Evolutionary conservation across 352 stramenopile species (phyloP).

Genomic region (Globisporangium rhizosaccharum): DNA sequence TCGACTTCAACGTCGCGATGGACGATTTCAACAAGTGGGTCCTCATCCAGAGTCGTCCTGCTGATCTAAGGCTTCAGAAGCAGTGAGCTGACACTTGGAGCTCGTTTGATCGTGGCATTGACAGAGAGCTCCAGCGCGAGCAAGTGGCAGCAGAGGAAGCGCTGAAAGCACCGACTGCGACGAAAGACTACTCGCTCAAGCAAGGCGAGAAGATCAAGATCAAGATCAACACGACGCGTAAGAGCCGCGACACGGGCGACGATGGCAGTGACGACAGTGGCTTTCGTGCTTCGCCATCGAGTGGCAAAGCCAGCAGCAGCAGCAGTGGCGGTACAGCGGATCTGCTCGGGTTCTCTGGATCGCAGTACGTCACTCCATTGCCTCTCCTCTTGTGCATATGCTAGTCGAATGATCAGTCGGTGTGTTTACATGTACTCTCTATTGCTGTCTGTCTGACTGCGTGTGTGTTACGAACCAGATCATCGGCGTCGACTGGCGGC

Average conservation of each 20-base stretch:
- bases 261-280: slow-evolving; percentile 23
- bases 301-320: neutral
- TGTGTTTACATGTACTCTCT: no score
- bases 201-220: slow-evolving; percentile 91
- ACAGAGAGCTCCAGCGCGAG: slow-evolving; percentile 55
- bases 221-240: slow-evolving; percentile 61
- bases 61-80: no score
- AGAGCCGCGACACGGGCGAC: slow-evolving; percentile 35
- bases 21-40: slow-evolving; percentile 82
- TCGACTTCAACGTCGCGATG: slow-evolving; percentile 93
- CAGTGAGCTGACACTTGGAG: neutral
- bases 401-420: no score
- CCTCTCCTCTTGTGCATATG: no score
- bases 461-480: no score
- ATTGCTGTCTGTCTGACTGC: no score
- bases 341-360: neutral
- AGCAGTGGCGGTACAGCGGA: neutral
- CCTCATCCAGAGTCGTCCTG: neutral
- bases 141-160: slow-evolving; percentile 34
- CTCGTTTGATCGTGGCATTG: neutral
- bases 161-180: slow-evolving; percentile 20
- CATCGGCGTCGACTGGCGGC: no score
- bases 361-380: neutral
- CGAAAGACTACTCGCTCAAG: slow-evolving; percentile 91
- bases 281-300: neutral